Percentiles rank a stretch among this genome's conserved stretches.
Evolutionary conservation across 345 rosid genomes (phyloP).

Genomic region (Syzygium jambos): DNA sequence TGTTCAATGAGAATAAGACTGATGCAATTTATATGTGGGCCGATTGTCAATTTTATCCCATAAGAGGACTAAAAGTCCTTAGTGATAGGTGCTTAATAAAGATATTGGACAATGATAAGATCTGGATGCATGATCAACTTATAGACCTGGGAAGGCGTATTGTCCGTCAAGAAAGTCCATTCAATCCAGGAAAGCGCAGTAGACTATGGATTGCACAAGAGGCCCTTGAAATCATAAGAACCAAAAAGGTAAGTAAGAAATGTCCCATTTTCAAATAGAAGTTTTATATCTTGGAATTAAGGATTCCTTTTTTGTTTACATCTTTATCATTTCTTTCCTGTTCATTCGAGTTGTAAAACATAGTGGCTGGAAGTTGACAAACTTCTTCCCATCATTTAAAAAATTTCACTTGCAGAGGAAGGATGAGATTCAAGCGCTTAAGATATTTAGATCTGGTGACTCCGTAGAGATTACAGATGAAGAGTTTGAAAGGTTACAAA

Average conservation of each 20-base stretch:
- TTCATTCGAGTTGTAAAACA: background rate
- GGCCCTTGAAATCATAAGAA: background rate
- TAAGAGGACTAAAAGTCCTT: background rate
- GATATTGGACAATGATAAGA: background rate
- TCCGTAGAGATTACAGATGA: background rate
- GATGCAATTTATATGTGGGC: background rate
- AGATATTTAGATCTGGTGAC: background rate
- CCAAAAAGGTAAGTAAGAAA: background rate
- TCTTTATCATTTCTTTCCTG: background rate
- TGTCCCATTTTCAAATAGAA: background rate
- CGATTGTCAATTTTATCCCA: background rate
- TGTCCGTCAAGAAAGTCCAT: background rate
- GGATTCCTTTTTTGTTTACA: background rate
- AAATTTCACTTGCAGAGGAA: background rate
- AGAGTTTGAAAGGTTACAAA: background rate
- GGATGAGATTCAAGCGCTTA: background rate
- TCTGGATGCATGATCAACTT: conserved; percentile 1
- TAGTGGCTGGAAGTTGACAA: no score
- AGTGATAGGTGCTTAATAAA: background rate
- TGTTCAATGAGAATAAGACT: background rate
- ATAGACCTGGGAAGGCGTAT: background rate
- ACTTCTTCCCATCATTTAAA: no score
- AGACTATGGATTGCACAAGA: background rate
- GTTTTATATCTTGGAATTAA: background rate
- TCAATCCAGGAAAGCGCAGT: background rate